These are phyloP conservation scores for Chrysophaeum taylorii DNA, from an alignment of 352 stramenopile species.

Conservation along the genomic window DNA sequence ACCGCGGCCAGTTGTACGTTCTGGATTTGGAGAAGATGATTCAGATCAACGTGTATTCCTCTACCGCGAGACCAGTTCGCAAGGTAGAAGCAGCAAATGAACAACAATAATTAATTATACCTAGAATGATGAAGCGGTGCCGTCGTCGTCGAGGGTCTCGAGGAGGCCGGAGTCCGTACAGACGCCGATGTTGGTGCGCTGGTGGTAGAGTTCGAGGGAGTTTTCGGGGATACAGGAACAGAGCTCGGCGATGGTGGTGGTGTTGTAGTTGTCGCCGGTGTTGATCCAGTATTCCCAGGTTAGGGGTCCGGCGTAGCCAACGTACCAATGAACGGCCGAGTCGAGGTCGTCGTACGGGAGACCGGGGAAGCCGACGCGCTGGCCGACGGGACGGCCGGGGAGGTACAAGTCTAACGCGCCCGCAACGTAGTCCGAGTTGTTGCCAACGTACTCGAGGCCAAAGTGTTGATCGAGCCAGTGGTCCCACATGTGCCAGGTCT, in stretches of 20 bases:
- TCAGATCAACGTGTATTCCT: background rate
- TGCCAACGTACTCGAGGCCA: background rate
- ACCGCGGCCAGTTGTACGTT: background rate
- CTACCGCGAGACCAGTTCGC: no score
- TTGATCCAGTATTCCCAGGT: background rate
- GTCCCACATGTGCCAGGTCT: background rate
- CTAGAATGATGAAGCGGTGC: no score
- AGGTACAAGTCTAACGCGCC: no score
- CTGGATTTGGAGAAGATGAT: constrained; percentile 6
- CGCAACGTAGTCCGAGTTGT: background rate
- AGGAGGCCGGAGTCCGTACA: no score
- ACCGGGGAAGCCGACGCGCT: background rate
- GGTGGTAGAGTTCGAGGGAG: background rate
- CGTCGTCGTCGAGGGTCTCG: no score
- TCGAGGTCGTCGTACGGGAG: background rate
- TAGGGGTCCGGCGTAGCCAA: background rate
- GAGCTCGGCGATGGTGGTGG: background rate
- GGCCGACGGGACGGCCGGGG: no score
- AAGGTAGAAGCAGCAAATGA: no score
- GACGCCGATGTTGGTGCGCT: no score
- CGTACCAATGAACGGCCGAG: background rate
- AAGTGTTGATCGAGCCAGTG: background rate
- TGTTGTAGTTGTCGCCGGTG: no score
- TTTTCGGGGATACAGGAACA: background rate
- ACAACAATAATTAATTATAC: no score